Evolutionary conservation across 73 alveolate species (phyloP).

Genomic region (Tetrahymena borealis): DNA sequence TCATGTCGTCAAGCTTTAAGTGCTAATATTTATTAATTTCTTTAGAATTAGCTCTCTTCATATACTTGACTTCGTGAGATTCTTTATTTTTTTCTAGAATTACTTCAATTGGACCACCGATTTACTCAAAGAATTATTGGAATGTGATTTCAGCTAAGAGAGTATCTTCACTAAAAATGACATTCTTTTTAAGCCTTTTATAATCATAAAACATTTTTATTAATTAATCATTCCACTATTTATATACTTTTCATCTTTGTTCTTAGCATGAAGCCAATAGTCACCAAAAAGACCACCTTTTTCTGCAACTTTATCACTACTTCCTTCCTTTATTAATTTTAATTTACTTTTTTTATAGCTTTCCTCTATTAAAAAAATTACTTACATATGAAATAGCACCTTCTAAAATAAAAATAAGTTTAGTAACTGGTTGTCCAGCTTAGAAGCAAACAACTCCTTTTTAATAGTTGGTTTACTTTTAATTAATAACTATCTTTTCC

Average conservation of each 20-base stretch:
- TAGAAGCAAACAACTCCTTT: background rate
- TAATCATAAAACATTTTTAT: background rate
- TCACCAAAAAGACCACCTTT: background rate
- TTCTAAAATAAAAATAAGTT: constrained; percentile 23
- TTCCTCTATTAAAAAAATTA: background rate
- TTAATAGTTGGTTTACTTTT: constrained; percentile 20
- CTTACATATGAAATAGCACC: constrained; percentile 8
- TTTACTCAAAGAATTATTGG: background rate
- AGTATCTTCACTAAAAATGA: background rate
- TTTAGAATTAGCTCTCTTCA: background rate
- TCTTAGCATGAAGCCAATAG: background rate
- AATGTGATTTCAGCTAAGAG: background rate
- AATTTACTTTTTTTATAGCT: background rate
- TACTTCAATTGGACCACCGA: background rate
- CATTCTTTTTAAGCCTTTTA: background rate
- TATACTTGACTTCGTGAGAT: background rate
- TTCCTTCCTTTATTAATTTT: background rate
- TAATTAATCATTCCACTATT: background rate
- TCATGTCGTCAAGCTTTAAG: constrained; percentile 60
- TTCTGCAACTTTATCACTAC: background rate
- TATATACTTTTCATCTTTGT: background rate
- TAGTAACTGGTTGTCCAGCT: background rate
- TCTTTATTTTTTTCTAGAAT: background rate
- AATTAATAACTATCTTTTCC: constrained; percentile 24
- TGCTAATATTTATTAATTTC: constrained; percentile 56